A percentile compares a stretch with the other conserved stretches of the same genome.
Evolutionary conservation across 1,284 basidiomycete genomes (phyloP).

Genomic region (Malassezia psittaci): DNA sequence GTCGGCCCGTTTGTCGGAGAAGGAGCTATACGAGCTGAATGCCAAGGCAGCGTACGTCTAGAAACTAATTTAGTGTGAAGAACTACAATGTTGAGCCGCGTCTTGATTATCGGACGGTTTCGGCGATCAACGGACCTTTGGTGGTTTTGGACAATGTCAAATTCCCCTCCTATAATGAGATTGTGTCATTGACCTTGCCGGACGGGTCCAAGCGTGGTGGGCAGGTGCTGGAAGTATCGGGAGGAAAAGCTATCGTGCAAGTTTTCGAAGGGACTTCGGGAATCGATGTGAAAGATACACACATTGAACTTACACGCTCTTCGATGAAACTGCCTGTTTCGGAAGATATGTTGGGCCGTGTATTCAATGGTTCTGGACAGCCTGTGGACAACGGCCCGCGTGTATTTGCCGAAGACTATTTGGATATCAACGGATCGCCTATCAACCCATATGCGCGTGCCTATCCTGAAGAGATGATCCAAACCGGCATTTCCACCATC

Average conservation of each 20-base stretch:
- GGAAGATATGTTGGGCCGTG: slow-evolving; percentile 98
- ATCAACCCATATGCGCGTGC: slow-evolving; percentile 99
- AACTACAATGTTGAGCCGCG: slow-evolving; percentile 63
- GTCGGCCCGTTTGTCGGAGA: slow-evolving; percentile 53
- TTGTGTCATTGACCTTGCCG: slow-evolving; percentile 87
- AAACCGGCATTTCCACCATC: slow-evolving; percentile 91
- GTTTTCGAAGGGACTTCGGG: slow-evolving; percentile 96
- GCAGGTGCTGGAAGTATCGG: slow-evolving; percentile 94
- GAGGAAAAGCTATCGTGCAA: slow-evolving; percentile 97
- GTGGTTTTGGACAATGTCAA: slow-evolving; percentile 99
- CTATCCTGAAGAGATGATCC: slow-evolving; percentile 99
- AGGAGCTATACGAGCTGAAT: slow-evolving; percentile 69
- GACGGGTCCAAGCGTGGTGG: slow-evolving; percentile 91
- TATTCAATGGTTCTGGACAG: slow-evolving; percentile 97
- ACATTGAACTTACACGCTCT: slow-evolving; percentile 94
- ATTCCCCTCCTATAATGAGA: slow-evolving; percentile 99
- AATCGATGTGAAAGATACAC: slow-evolving; percentile 91
- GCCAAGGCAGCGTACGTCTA: slow-evolving; percentile 60
- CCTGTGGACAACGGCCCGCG: slow-evolving; percentile 98
- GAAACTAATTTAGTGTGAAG: slow-evolving; percentile 39
- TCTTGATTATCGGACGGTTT: slow-evolving; percentile 88
- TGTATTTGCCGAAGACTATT: slow-evolving; percentile 97
- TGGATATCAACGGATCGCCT: slow-evolving; percentile 98
- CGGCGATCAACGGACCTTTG: slow-evolving; percentile 80
- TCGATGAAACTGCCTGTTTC: slow-evolving; percentile 98